Percentiles rank a stretch among this genome's conserved stretches.
These are phyloP conservation scores for Xylariaceae sp. DNA, from an alignment of 2,329 filamentous ascomycete species.

Conservation along the genomic window DNA sequence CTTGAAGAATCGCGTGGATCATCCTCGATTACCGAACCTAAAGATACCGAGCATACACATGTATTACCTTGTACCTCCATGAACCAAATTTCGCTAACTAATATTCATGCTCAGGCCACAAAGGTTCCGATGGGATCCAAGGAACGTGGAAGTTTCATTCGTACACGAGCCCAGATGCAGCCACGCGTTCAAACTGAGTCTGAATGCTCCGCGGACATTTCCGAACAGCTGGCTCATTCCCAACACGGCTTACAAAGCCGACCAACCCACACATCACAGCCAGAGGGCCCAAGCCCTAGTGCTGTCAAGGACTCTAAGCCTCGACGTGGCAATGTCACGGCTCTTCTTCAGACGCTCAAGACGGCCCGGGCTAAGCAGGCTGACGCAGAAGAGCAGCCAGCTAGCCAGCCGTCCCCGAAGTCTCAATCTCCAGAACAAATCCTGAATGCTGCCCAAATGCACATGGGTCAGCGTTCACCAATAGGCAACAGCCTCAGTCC, in stretches of 20 bases:
- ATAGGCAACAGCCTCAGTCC: slow-evolving; percentile 19
- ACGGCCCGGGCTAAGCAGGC: slow-evolving; percentile 33
- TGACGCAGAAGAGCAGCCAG: slow-evolving; percentile 21
- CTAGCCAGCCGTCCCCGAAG: slow-evolving; percentile 14
- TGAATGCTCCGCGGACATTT: slow-evolving; percentile 45
- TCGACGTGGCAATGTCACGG: slow-evolving; percentile 38
- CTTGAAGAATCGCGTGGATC: background rate
- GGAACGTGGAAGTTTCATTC: slow-evolving; percentile 5
- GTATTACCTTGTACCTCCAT: background rate
- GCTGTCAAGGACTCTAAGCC: slow-evolving; percentile 25
- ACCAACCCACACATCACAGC: slow-evolving; percentile 20
- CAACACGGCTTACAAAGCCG: slow-evolving; percentile 40
- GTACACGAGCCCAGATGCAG: slow-evolving; percentile 50
- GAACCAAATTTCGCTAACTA: slow-evolving; percentile 1
- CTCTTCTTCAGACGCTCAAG: slow-evolving; percentile 38
- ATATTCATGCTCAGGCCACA: background rate
- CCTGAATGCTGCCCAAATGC: slow-evolving; percentile 22
- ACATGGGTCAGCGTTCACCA: slow-evolving; percentile 23
- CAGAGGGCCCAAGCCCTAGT: slow-evolving; percentile 17
- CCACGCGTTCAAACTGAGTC: slow-evolving; percentile 57
- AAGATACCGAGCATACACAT: no score
- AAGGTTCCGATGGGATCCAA: slow-evolving; percentile 6
- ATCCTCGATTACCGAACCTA: no score
- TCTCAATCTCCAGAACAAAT: slow-evolving; percentile 20
- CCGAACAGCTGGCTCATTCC: slow-evolving; percentile 6